Base-by-base conservation (phyloP, 192 early-diverging fungal genomes). In the Mortierella antarctica region DNA sequence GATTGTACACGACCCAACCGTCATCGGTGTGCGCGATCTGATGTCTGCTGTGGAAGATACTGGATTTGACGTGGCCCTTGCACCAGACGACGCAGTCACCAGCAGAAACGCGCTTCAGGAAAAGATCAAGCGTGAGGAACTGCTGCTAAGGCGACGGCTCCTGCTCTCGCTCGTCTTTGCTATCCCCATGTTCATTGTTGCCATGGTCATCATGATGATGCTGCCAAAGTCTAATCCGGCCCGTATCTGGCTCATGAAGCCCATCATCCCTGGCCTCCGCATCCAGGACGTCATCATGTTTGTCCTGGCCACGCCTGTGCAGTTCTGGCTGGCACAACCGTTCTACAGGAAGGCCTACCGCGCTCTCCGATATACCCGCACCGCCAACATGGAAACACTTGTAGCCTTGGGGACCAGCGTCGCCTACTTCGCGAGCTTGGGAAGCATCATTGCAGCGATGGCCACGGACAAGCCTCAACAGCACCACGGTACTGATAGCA, bases 321-420 rank as follows among this genome's bases (percentile, higher is more conserved):
- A 94, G 74, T 92, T 92, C 71, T 84, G 89, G 83, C 66, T 95
- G 5, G 94, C 93, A 8, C 50, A 56, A 47, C 84, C 91, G 42
- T 94, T 94, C 83, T 95, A 93, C 52, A 23, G 55, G 14, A 91
- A 91, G 47, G 90, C 92, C 0, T 93, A 85, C 66, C 87, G 81
- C 50, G 87, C 91, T 11, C 65, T 95, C 8, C 62, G 86, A 6
- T 89, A 90, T 73, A 73, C 89, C 9, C 83, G 76, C 20, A 85
- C 87, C 6, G 91, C 93, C 40, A 94, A 93, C 70, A 96, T 96
- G 95, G 93, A 96, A 67, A 92, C 93, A 4, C 59, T 94, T 5
- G 91, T 96, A 1, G 89, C 89, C 0, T 72, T 95, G 17, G 94
- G 93, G 8, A 95, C 91, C 0, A 86, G 88, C 21, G 91, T 91